phyloP scores from a whole-genome alignment of 2,329 filamentous ascomycete species.

The Davidsoniella eucalypti region DNA sequence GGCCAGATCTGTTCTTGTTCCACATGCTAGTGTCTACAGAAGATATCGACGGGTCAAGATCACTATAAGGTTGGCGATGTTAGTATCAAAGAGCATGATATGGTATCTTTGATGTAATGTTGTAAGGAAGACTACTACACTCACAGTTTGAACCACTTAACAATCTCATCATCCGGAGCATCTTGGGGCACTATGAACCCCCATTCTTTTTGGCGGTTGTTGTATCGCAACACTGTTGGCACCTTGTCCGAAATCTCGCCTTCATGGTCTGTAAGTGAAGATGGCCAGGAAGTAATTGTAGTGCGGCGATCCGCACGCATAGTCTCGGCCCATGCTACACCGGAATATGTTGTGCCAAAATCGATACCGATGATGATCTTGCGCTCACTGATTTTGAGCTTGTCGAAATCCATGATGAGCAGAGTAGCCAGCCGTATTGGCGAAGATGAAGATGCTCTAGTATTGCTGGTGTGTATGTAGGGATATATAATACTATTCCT shows the following conservation, averaged over 20 bases:
- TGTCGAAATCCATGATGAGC: too few species aligned
- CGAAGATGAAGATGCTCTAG: too few species aligned
- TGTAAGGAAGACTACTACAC: slow-evolving; percentile 13
- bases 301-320: slow-evolving; percentile 25
- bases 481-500: too few species aligned
- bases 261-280: slow-evolving; percentile 21
- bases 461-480: too few species aligned
- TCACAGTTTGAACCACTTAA: slow-evolving; percentile 36
- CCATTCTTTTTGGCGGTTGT: slow-evolving; percentile 29
- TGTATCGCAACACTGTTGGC: slow-evolving; percentile 30
- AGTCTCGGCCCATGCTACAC: slow-evolving; percentile 35
- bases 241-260: slow-evolving; percentile 30
- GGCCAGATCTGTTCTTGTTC: too few species aligned
- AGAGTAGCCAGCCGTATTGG: too few species aligned
- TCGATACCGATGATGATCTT: slow-evolving; percentile 37
- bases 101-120: too few species aligned
- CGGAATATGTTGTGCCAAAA: slow-evolving; percentile 40
- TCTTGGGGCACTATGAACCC: slow-evolving; percentile 30
- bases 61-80: too few species aligned
- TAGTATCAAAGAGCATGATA: too few species aligned
- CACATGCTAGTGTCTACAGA: too few species aligned
- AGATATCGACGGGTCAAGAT: too few species aligned
- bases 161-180: slow-evolving; percentile 22
- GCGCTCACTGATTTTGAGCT: slow-evolving; percentile 11
- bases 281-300: slow-evolving; percentile 30